Conservation (phyloP, 78 protist genomes). For the Tieghemostelium lacteum region DNA sequence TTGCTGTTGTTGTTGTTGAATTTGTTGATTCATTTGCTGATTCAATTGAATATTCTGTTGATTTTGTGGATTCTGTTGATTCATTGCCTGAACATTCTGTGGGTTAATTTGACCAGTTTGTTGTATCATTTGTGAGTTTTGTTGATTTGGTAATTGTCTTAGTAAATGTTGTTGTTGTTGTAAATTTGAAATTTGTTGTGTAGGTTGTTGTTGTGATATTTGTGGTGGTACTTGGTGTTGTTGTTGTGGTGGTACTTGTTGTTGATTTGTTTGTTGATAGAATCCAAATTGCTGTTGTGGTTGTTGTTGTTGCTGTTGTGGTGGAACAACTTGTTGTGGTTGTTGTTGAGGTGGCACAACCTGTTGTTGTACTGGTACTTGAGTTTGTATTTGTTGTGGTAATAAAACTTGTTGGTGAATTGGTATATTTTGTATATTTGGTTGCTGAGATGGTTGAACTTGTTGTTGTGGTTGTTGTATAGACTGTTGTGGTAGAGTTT, state of each 20-base stretch:
- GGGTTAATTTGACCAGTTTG: background rate
- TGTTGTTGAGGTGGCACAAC: background rate
- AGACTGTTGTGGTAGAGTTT: background rate
- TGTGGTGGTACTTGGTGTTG: background rate
- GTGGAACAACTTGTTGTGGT: background rate
- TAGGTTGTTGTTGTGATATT: background rate
- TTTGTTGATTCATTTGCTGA: background rate
- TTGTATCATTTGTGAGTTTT: background rate
- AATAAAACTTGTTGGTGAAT: slow-evolving; percentile 4
- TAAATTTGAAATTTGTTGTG: background rate
- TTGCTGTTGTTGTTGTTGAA: background rate
- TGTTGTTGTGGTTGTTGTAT: background rate
- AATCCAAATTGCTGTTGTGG: background rate
- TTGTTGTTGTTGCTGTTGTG: background rate
- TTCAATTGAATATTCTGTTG: background rate
- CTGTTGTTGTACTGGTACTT: background rate
- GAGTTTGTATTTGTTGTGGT: slow-evolving; percentile 27
- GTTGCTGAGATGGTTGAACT: background rate
- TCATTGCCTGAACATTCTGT: background rate
- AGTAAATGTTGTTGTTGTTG: background rate
- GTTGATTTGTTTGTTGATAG: background rate
- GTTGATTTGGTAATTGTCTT: background rate
- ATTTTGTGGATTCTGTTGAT: background rate
- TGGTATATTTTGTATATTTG: slow-evolving; percentile 1
- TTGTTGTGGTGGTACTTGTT: background rate